A percentile compares a stretch with the other conserved stretches of the same genome.
Evolutionary conservation across 208 protist species (phyloP).

Genomic region (Leishmania major): DNA sequence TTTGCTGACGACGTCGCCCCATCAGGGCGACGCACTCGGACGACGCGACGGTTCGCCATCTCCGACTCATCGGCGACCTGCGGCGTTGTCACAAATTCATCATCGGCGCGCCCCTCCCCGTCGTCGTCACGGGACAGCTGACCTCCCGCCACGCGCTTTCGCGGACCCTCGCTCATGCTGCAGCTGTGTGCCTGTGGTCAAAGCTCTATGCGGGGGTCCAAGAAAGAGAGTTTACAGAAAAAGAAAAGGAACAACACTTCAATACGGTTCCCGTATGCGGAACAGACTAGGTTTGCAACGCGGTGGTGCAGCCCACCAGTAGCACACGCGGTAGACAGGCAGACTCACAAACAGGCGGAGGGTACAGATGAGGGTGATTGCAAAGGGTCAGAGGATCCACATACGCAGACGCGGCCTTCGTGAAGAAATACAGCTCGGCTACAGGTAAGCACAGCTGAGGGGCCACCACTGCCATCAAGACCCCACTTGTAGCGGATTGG

Average conservation of each 20-base stretch:
- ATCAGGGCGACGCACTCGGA: slow-evolving; percentile 44
- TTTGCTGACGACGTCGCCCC: slow-evolving; percentile 6
- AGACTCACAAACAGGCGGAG: neutral
- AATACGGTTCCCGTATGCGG: neutral
- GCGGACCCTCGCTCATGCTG: slow-evolving; percentile 20
- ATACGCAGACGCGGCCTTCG: neutral
- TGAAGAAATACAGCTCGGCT: neutral
- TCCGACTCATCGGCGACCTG: slow-evolving; percentile 56
- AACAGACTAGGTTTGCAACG: no score
- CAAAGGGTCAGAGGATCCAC: neutral
- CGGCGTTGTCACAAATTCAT: slow-evolving; percentile 54
- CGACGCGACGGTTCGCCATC: slow-evolving; percentile 71
- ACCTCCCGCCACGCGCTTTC: slow-evolving; percentile 42
- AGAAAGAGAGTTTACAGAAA: neutral
- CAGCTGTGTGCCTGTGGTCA: neutral
- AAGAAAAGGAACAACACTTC: neutral
- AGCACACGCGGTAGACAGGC: neutral
- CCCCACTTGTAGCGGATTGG: neutral
- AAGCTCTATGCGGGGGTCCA: neutral
- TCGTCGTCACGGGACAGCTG: slow-evolving; percentile 41
- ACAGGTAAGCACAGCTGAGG: neutral
- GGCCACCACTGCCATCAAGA: neutral
- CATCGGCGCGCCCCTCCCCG: slow-evolving; percentile 34
- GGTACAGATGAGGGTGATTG: neutral
- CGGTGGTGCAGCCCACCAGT: neutral